Conservation (phyloP, 768 basidiomycete genomes). For the Termitomyces sp. region DNA sequence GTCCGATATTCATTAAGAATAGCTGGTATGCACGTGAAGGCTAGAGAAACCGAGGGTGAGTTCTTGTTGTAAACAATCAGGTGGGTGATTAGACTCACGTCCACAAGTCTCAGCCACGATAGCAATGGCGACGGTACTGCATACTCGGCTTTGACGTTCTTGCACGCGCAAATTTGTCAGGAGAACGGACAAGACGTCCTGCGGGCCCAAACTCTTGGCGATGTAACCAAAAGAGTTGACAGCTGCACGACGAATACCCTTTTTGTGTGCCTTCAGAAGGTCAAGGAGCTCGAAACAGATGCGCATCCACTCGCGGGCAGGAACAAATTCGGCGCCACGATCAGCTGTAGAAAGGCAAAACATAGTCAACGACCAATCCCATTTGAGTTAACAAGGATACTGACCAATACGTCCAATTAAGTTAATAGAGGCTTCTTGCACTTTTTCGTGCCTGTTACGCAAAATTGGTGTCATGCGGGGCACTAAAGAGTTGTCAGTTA, state of each 20-base stretch:
- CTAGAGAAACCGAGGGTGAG: slow-evolving; percentile 24
- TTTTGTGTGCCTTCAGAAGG: slow-evolving; percentile 97
- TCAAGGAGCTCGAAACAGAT: slow-evolving; percentile 98
- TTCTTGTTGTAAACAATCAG: background rate
- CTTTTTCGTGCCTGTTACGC: slow-evolving; percentile 98
- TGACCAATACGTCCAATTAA: slow-evolving; percentile 91
- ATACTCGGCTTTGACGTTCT: slow-evolving; percentile 98
- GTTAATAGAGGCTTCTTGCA: slow-evolving; percentile 99
- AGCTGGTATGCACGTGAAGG: slow-evolving; percentile 98
- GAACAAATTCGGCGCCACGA: slow-evolving; percentile 98
- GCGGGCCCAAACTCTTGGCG: slow-evolving; percentile 98
- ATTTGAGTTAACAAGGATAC: slow-evolving; percentile 26
- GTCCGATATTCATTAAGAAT: slow-evolving; percentile 99
- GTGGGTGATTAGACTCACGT: slow-evolving; percentile 33
- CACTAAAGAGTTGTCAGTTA: slow-evolving; percentile 44
- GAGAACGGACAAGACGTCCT: slow-evolving; percentile 94
- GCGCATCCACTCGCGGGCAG: slow-evolving; percentile 99
- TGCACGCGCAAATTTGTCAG: slow-evolving; percentile 96
- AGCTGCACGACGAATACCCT: slow-evolving; percentile 96
- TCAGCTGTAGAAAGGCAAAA: slow-evolving; percentile 51
- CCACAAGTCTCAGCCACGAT: slow-evolving; percentile 95
- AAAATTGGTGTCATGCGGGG: slow-evolving; percentile 99
- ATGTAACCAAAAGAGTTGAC: slow-evolving; percentile 99
- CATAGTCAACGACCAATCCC: slow-evolving; percentile 13
- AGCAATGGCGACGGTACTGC: slow-evolving; percentile 96